Conservation (phyloP, 2,329 filamentous ascomycete species). For the Penicillium sp. region DNA sequence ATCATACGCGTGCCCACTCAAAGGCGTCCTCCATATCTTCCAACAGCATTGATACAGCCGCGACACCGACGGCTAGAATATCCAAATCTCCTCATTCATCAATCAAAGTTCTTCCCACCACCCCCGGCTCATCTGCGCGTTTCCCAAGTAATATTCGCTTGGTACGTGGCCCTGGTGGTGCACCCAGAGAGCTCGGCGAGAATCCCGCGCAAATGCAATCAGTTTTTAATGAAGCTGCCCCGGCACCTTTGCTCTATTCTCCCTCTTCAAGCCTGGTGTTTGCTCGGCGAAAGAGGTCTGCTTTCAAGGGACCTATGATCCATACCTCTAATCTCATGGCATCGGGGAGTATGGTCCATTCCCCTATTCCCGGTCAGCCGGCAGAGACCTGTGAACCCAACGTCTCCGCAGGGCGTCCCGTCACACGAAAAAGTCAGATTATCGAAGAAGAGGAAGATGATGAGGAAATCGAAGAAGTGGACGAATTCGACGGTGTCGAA, state of each 20-base stretch:
- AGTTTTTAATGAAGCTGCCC: conserved; percentile 40
- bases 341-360: conserved; percentile 34
- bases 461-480: conserved; percentile 42
- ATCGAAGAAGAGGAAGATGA: conserved; percentile 47
- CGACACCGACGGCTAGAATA: conserved; percentile 63
- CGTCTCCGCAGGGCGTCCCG: conserved; percentile 23
- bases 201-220: conserved; percentile 27
- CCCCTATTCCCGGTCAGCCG: conserved; percentile 33
- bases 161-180: conserved; percentile 55
- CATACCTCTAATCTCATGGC: conserved; percentile 38
- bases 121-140: conserved; percentile 65
- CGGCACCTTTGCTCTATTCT: conserved; percentile 38
- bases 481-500: conserved; percentile 38
- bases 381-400: conserved; percentile 18
- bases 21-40: conserved; percentile 94
- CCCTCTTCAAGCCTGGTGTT: conserved; percentile 46
- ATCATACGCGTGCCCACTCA: conserved; percentile 83
- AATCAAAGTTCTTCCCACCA: conserved; percentile 91
- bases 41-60: conserved; percentile 66
- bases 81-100: conserved; percentile 80
- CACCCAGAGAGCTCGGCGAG: conserved; percentile 28
- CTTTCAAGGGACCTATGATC: conserved; percentile 47
- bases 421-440: conserved; percentile 41
- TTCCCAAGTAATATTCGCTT: conserved; percentile 87
- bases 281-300: conserved; percentile 45